Evolutionary conservation across 371 early-diverging fungal genomes (phyloP).

Genomic region (Funneliformis caledonium): DNA sequence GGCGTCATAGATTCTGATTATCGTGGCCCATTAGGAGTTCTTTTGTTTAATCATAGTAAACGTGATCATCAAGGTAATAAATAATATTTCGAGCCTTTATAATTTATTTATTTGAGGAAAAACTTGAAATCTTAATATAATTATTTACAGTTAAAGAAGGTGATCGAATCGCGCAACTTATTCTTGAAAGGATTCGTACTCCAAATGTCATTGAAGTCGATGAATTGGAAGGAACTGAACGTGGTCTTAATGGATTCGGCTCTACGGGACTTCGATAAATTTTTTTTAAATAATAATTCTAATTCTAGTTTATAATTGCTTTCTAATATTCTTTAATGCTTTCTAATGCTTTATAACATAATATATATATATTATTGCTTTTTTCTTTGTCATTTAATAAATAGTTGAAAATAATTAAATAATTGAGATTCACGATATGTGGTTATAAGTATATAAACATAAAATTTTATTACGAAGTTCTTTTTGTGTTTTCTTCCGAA

Average conservation of each 20-base stretch:
- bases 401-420: background rate
- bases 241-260: constrained; percentile 94
- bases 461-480: background rate
- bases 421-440: background rate
- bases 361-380: too few relatives aligned
- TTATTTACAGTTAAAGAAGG: constrained; percentile 70
- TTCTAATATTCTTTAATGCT: too few relatives aligned
- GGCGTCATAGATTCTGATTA: constrained; percentile 98
- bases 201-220: constrained; percentile 83
- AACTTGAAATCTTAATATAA: background rate
- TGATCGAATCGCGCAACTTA: constrained; percentile 97
- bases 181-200: constrained; percentile 85
- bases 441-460: background rate
- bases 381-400: too few relatives aligned
- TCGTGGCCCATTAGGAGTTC: constrained; percentile 78
- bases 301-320: too few relatives aligned
- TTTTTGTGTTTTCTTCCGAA: background rate
- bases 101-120: background rate
- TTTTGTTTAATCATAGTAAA: constrained; percentile 91
- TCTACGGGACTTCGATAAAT: constrained; percentile 77
- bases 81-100: background rate
- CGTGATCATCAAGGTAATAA: constrained; percentile 54
- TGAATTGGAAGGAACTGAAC: constrained; percentile 74
- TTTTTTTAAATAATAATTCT: too few relatives aligned
- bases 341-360: too few relatives aligned